Conservation (phyloP, 2,329 filamentous ascomycete species). For the Hirsutella thompsonii region DNA sequence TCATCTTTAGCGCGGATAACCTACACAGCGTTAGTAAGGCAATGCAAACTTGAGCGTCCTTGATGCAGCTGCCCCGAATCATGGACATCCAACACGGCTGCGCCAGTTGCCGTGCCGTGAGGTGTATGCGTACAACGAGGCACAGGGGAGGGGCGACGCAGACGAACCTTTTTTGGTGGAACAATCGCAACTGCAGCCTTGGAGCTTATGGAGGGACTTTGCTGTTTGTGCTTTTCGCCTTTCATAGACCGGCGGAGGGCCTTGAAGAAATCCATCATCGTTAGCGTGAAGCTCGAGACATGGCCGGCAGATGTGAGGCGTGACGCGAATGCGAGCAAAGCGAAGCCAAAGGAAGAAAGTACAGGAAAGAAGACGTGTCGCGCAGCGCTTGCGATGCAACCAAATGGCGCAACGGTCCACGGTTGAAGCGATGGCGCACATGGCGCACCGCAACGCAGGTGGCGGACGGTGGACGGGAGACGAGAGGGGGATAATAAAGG, state of each 20-base stretch:
- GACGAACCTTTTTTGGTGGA: slow-evolving; percentile 78
- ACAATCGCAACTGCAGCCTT: slow-evolving; percentile 83
- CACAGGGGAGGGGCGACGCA: slow-evolving; percentile 1
- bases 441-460: background rate
- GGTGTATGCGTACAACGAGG: background rate
- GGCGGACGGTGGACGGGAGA: slow-evolving; percentile 1
- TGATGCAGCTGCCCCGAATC: background rate
- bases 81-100: background rate
- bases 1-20: slow-evolving; percentile 96
- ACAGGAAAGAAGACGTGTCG: slow-evolving; percentile 6
- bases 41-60: too few relatives aligned
- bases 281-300: slow-evolving; percentile 18
- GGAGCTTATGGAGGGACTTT: slow-evolving; percentile 59
- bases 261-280: slow-evolving; percentile 37
- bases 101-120: too few relatives aligned
- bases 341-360: background rate
- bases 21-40: slow-evolving; percentile 30
- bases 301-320: too few relatives aligned
- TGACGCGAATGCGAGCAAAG: background rate
- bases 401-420: background rate
- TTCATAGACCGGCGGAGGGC: slow-evolving; percentile 81
- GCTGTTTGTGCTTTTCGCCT: slow-evolving; percentile 63
- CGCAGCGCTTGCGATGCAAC: too few relatives aligned
- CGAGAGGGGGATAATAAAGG: slow-evolving; percentile 4
- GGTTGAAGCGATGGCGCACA: too few relatives aligned